Percentiles rank a stretch among this genome's conserved stretches.
Conservation (phyloP, 352 stramenopile genomes). For the Phytophthora ohioensis region DNA sequence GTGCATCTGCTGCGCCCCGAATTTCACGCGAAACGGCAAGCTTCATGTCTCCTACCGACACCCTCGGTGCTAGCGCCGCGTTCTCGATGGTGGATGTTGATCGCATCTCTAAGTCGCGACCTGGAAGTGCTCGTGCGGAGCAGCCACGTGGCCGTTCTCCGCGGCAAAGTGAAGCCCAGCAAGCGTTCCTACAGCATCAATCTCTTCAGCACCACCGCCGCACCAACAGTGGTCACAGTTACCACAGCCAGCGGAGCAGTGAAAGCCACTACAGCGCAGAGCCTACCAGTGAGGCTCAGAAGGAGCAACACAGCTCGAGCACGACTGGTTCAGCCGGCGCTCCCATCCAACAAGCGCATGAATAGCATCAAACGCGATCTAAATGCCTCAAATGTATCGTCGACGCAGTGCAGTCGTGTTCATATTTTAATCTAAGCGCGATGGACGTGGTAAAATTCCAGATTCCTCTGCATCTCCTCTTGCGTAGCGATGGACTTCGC, state of each 20-base stretch:
- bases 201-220: slow-evolving; percentile 15
- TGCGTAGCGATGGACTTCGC: slow-evolving; percentile 37
- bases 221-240: slow-evolving; percentile 36
- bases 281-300: slow-evolving; percentile 15
- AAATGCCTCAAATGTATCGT: slow-evolving; percentile 21
- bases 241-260: slow-evolving; percentile 27
- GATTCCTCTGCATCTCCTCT: slow-evolving; percentile 71
- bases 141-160: slow-evolving; percentile 31
- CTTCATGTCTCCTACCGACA: slow-evolving; percentile 35
- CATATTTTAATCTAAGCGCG: slow-evolving; percentile 14
- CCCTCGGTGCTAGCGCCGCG: slow-evolving; percentile 33
- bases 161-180: slow-evolving; percentile 23
- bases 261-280: slow-evolving; percentile 30
- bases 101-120: slow-evolving; percentile 43
- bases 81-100: slow-evolving; percentile 80
- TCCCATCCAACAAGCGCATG: slow-evolving; percentile 23
- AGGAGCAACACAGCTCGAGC: slow-evolving; percentile 16
- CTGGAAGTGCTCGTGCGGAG: slow-evolving; percentile 24
- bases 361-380: slow-evolving; percentile 14
- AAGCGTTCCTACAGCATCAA: slow-evolving; percentile 29
- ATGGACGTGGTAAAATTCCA: slow-evolving; percentile 77
- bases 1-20: slow-evolving; percentile 14
- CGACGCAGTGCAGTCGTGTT: slow-evolving; percentile 15
- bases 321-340: neutral
- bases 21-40: slow-evolving; percentile 37